Evolutionary conservation across 805 yeast species (phyloP).

Genomic region (Wickerhamomyces subpelliculosus): DNA sequence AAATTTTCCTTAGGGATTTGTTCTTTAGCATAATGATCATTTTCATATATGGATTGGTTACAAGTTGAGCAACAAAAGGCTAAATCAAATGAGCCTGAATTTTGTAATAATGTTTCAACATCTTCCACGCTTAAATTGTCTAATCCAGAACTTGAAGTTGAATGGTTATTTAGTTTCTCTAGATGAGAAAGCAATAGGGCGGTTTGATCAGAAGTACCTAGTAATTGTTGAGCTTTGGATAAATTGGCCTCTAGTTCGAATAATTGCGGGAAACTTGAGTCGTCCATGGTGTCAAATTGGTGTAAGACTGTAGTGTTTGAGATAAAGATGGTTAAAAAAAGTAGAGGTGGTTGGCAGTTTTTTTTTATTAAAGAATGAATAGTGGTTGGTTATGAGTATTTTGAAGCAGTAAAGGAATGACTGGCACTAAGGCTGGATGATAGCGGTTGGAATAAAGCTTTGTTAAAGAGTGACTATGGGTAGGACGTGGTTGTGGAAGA

Average conservation of each 20-base stretch:
- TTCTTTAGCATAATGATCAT: constrained; percentile 16
- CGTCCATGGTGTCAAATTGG: constrained; percentile 9
- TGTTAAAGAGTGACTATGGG: too few relatives aligned
- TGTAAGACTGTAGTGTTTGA: not conserved
- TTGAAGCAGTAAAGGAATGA: not conserved
- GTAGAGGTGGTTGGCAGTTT: too few relatives aligned
- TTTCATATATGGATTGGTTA: constrained; percentile 17
- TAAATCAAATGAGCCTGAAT: constrained; percentile 18
- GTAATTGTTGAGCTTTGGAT: not conserved
- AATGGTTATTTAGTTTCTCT: constrained; percentile 3
- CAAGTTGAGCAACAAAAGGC: constrained; percentile 20
- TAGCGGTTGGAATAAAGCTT: too few relatives aligned
- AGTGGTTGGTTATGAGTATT: not conserved
- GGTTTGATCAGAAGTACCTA: not conserved
- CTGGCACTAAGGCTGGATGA: not conserved
- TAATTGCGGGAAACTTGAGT: constrained; percentile 12
- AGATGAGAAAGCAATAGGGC: not conserved
- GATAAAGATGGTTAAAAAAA: too few relatives aligned
- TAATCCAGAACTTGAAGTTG: constrained; percentile 6
- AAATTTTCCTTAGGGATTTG: constrained; percentile 6
- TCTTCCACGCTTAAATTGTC: constrained; percentile 4
- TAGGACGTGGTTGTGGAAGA: too few relatives aligned
- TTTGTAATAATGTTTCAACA: constrained; percentile 16
- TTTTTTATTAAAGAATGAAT: too few relatives aligned
- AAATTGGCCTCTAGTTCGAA: constrained; percentile 11